Base-by-base conservation (phyloP, 768 basidiomycete species). In the Tremella fuciformis region DNA sequence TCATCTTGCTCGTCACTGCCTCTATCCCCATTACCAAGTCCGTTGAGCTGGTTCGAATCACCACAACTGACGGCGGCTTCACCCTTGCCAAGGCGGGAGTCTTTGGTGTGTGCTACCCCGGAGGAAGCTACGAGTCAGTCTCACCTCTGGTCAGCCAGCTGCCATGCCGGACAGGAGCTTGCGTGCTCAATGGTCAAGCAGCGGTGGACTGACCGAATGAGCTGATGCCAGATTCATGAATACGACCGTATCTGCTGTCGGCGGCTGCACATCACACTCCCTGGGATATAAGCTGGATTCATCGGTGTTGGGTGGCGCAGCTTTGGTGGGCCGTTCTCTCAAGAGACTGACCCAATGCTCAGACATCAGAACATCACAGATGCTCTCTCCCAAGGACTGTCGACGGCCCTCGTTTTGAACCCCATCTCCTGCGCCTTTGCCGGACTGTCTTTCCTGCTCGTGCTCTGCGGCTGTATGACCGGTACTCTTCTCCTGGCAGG, bases 61-160 rank as follows among this genome's bases (percentile, higher is more conserved):
- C 78, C 16, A 66, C 78, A 11, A 73, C 78, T 11, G 66, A 73
- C 53, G 62, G 80, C 51, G 25, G 44, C 0, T 34, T 34, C 11
- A 50, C 58, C 4, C 60, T 54, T 11, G 83, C 89, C 9, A 81
- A 84, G 37, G 86, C 90, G 60, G 90, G 90, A 3, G 85, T 90
- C 4, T 91, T 89, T 86, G 90, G 90, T 0, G 80, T 86, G 34
- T 92, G 90, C 76, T 85, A 85, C 0, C 80, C 81, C 25, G 78
- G 62, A 13, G 60, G 60, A 24, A 51, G 48, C 50, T 59, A 60
- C n/a, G 49, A 53, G 64, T 69, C 25, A 61, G 62, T 58, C 18
- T 26, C 15, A 9, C 8, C 19, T 50, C 16, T n/a, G n/a, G n/a
- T n/a, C n/a, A n/a, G n/a, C n/a, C n/a, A n/a, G n/a, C n/a, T n/a